These are phyloP conservation scores for Zygotorulaspora mrakii DNA, from an alignment of 1,139 yeast species.

Conservation along the genomic window DNA sequence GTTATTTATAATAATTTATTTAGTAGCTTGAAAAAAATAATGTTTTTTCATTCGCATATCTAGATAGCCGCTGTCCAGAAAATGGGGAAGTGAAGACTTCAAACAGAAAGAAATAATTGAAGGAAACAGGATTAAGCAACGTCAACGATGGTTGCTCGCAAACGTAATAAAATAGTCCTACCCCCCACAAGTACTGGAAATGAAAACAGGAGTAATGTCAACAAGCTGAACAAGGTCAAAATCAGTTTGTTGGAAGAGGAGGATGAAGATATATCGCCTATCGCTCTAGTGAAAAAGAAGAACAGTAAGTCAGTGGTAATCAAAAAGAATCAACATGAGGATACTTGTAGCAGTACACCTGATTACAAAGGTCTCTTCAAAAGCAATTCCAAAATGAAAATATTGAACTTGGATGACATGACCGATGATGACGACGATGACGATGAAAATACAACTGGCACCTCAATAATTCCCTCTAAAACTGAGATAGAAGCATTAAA, in stretches of 20 bases:
- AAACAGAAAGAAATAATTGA: not conserved
- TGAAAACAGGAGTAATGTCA: not conserved
- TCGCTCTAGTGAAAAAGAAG: constrained; percentile 8
- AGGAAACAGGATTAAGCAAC: too few relatives aligned
- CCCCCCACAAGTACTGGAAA: constrained; percentile 3
- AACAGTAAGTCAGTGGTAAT: not conserved
- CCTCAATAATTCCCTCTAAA: constrained; percentile 4
- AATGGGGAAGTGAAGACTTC: not conserved
- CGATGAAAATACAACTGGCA: not conserved
- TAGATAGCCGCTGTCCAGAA: too few relatives aligned
- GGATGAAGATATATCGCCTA: constrained; percentile 7
- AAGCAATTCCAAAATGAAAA: constrained; percentile 1
- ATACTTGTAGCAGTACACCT: not conserved
- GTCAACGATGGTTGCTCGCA: constrained; percentile 1
- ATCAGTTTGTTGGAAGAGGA: constrained; percentile 8
- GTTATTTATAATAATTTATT: not conserved
- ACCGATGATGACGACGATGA: constrained; percentile 6
- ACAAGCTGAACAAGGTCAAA: constrained; percentile 6
- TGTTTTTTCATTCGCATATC: too few relatives aligned
- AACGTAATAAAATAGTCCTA: constrained; percentile 12
- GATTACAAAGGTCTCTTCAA: not conserved
- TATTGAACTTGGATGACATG: constrained; percentile 20
- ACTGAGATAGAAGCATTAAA: constrained; percentile 7
- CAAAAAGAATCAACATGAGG: too few relatives aligned
- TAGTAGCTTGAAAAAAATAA: not conserved